Evolutionary conservation across 2,329 filamentous ascomycete genomes (phyloP).

Genomic region (Aspergillus brunneoviolaceus): DNA sequence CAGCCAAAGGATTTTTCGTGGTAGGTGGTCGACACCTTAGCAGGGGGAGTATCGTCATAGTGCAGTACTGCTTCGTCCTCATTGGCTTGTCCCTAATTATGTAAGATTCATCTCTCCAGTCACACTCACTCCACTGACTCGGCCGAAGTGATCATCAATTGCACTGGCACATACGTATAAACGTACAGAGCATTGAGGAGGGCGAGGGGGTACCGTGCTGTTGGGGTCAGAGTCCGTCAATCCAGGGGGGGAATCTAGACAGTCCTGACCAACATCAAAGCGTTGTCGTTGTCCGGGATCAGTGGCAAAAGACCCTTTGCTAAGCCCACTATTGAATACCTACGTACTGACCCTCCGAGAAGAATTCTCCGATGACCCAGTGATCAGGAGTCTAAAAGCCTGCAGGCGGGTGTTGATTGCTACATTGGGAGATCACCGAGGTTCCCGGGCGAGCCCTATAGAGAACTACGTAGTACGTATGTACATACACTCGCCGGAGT

Average conservation of each 20-base stretch:
- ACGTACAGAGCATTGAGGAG: background rate
- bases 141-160: slow-evolving; percentile 11
- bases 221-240: background rate
- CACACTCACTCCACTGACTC: slow-evolving; percentile 11
- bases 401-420: slow-evolving; percentile 8
- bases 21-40: background rate
- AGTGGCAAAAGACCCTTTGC: slow-evolving; percentile 3
- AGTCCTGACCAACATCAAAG: slow-evolving; percentile 1
- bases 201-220: background rate
- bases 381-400: background rate
- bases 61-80: background rate
- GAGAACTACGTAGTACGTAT: background rate
- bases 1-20: background rate
- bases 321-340: too few relatives aligned
- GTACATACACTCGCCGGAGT: background rate
- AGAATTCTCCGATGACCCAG: slow-evolving; percentile 5
- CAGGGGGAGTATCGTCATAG: background rate
- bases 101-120: background rate
- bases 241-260: background rate
- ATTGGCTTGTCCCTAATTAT: slow-evolving; percentile 4
- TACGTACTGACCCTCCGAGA: background rate
- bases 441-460: background rate
- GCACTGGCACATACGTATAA: background rate
- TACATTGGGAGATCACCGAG: slow-evolving; percentile 11
- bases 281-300: slow-evolving; percentile 4